phyloP scores from a whole-genome alignment of 2,329 filamentous ascomycete species.

The Colletotrichum sp. region DNA sequence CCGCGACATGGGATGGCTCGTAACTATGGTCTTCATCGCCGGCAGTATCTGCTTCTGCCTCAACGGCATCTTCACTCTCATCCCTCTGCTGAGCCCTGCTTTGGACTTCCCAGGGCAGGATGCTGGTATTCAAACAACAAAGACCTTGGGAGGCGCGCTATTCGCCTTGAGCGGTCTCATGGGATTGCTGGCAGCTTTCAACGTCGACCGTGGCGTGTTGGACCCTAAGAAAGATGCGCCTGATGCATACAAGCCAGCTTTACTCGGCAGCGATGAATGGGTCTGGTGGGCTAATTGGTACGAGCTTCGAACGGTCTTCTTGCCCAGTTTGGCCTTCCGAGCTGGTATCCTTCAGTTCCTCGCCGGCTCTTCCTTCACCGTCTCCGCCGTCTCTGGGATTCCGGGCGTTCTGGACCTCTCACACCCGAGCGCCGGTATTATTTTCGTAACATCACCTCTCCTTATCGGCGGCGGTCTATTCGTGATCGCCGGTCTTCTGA shows the following conservation, averaged over 20 bases:
- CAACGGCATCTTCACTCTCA: conserved; percentile 9
- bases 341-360: conserved; percentile 11
- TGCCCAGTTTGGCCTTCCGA: conserved; percentile 2
- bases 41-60: background rate
- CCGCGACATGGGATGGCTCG: conserved; percentile 18
- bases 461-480: conserved; percentile 14
- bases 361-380: conserved; percentile 1
- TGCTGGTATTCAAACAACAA: background rate
- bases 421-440: background rate
- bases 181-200: conserved; percentile 8
- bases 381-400: conserved; percentile 2
- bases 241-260: conserved; percentile 8
- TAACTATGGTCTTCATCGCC: conserved; percentile 4
- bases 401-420: conserved; percentile 14
- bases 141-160: background rate
- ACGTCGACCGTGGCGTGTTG: conserved; percentile 1
- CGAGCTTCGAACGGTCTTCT: background rate
- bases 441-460: conserved; percentile 11
- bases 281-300: conserved; percentile 6
- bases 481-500: conserved; percentile 1
- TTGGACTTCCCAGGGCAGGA: background rate
- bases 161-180: background rate
- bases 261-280: conserved; percentile 13
- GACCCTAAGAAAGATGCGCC: conserved; percentile 13
- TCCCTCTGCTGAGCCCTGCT: background rate